Evolutionary conservation across 495 filamentous ascomycete species (phyloP), one percentile per base, ranked within the genome.

Genomic region (Aspergillus ellipticus): DNA sequence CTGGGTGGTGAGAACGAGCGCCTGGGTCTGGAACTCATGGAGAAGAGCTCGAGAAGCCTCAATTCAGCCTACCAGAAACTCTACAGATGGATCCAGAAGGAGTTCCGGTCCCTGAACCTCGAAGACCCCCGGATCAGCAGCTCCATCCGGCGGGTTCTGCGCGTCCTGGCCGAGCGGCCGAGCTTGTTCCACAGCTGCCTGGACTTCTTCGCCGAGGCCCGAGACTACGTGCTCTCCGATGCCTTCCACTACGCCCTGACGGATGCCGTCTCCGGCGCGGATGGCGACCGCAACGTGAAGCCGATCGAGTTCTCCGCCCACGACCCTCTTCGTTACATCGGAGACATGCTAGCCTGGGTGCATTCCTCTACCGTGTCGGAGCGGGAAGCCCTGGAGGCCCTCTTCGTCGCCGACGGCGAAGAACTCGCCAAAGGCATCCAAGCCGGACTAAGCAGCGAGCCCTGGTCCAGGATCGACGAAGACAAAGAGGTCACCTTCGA

Each of bases 281-380:
- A 69, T 13, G 64, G 74, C 2, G 74, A 81, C 47, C 64, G 59
- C 13, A 80, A 81, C 5, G 81, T 89, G 21, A 97, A 97, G 57
- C 92, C 95, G 0, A 99, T 99, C 60, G 95, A 99, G 66, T 80
- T 96, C 43, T 89, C 85, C 29, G 91, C 94, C 10, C 92, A 97
- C 64, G 94, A 99, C 64, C 88, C 90, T 11, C 73, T 99, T 13
- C 81, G 94, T 31, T 99, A 97, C 64, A 85, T 96, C 17, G 92
- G 94, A 19, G 94, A 99, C 66, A 97, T 99, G 93, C 81, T 97
- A 15, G 94, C 94, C 6, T 99, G 94, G 94, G 84, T 86, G 2
- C 94, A 99, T 66, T 97, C 95, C 0, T 87, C 92, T 6, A 84
- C 93, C 0, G 94, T 97, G 0, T 92, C 92, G 17, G 94, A 99